phyloP scores from a whole-genome alignment of 208 protist genomes.

The Trypanosomatidae sp. region DNA sequence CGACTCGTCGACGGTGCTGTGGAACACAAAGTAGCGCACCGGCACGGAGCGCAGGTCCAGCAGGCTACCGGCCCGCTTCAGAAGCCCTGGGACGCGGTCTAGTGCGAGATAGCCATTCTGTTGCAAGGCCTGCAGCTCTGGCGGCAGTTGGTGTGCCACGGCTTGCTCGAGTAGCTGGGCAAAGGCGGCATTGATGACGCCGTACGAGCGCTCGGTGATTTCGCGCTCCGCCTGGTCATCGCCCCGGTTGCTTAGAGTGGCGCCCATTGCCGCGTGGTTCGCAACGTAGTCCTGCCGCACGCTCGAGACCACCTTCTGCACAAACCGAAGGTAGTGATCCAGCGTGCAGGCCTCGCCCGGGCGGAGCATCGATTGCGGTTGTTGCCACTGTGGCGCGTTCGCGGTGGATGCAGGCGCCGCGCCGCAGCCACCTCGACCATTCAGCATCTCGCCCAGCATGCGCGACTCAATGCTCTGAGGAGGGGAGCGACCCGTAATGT shows the following conservation, averaged over 20 bases:
- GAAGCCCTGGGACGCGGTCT: constrained; percentile 60
- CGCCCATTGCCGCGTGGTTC: constrained; percentile 20
- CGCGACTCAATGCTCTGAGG: constrained; percentile 19
- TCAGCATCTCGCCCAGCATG: constrained; percentile 27
- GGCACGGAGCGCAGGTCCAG: constrained; percentile 70
- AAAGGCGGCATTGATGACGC: constrained; percentile 66
- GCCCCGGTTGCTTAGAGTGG: constrained; percentile 26
- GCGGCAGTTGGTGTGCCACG: constrained; percentile 43
- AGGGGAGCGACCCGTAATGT: constrained; percentile 10
- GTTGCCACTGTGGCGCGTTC: constrained; percentile 8
- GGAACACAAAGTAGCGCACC: constrained; percentile 82
- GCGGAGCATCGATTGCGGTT: constrained; percentile 20
- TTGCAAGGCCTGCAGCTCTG: constrained; percentile 49
- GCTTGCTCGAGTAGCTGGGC: constrained; percentile 61
- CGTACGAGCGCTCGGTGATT: constrained; percentile 58
- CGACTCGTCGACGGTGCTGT: constrained; percentile 56
- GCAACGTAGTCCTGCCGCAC: constrained; percentile 61
- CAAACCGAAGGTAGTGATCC: constrained; percentile 69
- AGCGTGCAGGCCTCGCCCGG: constrained; percentile 78
- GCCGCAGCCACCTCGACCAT: not conserved
- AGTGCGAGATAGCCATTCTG: constrained; percentile 73
- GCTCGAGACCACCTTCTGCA: constrained; percentile 62
- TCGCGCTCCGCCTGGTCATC: constrained; percentile 67
- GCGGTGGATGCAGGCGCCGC: constrained; percentile 5
- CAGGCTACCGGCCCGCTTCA: constrained; percentile 50